Conservation (phyloP, 73 alveolate genomes). For the Breviolum minutum region DNA sequence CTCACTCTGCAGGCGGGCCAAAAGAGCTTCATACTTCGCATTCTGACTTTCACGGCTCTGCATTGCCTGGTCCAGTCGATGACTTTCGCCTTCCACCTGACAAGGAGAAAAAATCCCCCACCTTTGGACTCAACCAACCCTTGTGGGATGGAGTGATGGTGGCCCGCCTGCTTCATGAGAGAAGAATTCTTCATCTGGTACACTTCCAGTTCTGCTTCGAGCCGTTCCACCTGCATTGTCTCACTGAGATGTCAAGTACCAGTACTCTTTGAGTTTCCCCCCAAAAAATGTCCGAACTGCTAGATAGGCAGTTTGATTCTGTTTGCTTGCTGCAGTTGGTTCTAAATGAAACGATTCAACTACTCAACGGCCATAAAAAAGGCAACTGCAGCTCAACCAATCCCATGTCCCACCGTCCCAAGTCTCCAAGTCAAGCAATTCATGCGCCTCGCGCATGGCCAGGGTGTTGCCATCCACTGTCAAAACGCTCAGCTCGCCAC, state of each 20-base stretch:
- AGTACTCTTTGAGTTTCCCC: neutral
- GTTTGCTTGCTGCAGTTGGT: neutral
- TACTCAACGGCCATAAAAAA: neutral
- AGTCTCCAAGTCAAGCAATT: neutral
- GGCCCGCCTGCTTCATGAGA: slow-evolving; percentile 20
- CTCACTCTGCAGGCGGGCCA: slow-evolving; percentile 39
- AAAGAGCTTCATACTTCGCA: neutral
- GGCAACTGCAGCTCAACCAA: neutral
- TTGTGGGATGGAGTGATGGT: neutral
- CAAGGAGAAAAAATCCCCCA: neutral
- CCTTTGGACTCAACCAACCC: neutral
- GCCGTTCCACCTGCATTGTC: slow-evolving; percentile 56
- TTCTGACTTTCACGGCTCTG: slow-evolving; percentile 6
- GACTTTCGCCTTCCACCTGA: slow-evolving; percentile 21
- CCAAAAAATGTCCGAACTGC: neutral
- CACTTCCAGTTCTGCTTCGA: slow-evolving; percentile 83
- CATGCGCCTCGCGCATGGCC: slow-evolving; percentile 64
- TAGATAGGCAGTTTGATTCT: neutral
- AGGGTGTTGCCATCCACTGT: slow-evolving; percentile 40
- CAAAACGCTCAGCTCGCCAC: slow-evolving; percentile 73
- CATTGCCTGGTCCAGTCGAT: slow-evolving; percentile 40
- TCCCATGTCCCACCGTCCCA: neutral
- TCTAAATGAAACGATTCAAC: neutral
- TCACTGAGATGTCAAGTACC: neutral
- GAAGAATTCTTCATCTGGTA: slow-evolving; percentile 81